Conservation (phyloP, 2,329 filamentous ascomycete species). For the Penicillium digitatum region DNA sequence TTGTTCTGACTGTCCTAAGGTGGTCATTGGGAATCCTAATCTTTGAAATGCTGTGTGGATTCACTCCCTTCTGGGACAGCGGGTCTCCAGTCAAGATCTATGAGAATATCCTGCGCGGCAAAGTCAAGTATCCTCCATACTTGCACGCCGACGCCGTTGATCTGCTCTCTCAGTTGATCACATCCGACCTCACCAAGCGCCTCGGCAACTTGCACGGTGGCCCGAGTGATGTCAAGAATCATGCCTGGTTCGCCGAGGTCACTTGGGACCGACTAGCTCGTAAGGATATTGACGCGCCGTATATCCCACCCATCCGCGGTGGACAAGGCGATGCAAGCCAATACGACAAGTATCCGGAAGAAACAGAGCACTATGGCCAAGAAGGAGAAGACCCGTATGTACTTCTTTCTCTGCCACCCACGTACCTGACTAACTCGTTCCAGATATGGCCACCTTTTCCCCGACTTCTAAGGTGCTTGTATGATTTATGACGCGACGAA, state of each 20-base stretch:
- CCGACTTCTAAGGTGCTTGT: constrained; percentile 59
- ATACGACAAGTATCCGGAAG: constrained; percentile 97
- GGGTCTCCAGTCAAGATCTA: constrained; percentile 99
- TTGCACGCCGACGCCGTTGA: constrained; percentile 93
- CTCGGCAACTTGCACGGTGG: constrained; percentile 91
- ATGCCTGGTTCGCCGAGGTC: constrained; percentile 95
- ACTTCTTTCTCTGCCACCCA: not conserved
- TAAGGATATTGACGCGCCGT: constrained; percentile 97
- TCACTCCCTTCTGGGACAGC: constrained; percentile 98
- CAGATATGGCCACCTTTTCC: constrained; percentile 71
- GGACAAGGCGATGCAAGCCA: constrained; percentile 93
- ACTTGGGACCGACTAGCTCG: constrained; percentile 92
- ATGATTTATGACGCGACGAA: constrained; percentile 34
- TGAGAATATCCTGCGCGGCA: constrained; percentile 94
- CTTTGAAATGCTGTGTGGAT: constrained; percentile 99
- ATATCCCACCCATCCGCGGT: constrained; percentile 91
- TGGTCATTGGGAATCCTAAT: constrained; percentile 98
- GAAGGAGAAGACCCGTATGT: constrained; percentile 81
- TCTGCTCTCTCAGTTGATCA: constrained; percentile 87
- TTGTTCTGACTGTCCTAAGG: constrained; percentile 55
- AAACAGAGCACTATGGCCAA: constrained; percentile 85
- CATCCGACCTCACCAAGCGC: constrained; percentile 88
- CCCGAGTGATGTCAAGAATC: constrained; percentile 86
- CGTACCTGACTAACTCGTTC: not conserved
- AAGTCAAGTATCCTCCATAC: constrained; percentile 94